phyloP scores from a whole-genome alignment of 306 rosid species.

The Rosa rugosa region DNA sequence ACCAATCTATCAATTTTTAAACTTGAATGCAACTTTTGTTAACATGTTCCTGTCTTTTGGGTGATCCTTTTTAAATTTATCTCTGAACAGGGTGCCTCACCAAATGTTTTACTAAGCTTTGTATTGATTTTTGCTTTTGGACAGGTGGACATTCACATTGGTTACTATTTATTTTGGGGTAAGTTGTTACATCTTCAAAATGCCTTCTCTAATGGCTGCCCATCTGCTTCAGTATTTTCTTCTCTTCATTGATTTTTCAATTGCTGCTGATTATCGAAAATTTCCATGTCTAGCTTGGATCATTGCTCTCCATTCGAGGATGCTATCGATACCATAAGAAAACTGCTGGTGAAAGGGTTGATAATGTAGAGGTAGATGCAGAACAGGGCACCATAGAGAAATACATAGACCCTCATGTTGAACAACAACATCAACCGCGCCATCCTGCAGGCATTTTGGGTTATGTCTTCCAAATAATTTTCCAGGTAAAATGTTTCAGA shows the following conservation, averaged over 20 bases:
- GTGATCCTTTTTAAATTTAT: background rate
- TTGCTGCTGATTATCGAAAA: conserved; percentile 15
- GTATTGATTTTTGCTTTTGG: conserved; percentile 18
- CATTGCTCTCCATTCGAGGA: conserved; percentile 78
- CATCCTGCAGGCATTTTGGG: conserved; percentile 77
- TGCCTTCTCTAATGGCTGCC: conserved; percentile 10
- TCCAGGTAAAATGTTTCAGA: conserved; percentile 53
- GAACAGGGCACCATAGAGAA: conserved; percentile 62
- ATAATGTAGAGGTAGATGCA: conserved; percentile 64
- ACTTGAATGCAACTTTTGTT: background rate
- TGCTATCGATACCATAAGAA: conserved; percentile 78
- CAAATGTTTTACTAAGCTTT: conserved; percentile 4
- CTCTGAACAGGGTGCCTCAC: background rate
- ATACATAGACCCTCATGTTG: conserved; percentile 28
- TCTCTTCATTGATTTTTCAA: background rate
- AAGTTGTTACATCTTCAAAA: conserved; percentile 35
- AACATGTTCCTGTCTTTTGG: background rate
- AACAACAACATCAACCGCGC: conserved; percentile 44
- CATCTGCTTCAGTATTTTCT: background rate
- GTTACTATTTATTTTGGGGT: conserved; percentile 95
- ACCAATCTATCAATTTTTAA: background rate
- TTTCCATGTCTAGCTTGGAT: conserved; percentile 61
- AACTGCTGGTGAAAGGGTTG: conserved; percentile 78
- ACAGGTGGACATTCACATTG: conserved; percentile 90
- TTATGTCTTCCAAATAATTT: conserved; percentile 78